Evolutionary conservation across 2,329 filamentous ascomycete genomes (phyloP), one percentile per base, ranked within the genome.

Genomic region (Diplodia mutila): DNA sequence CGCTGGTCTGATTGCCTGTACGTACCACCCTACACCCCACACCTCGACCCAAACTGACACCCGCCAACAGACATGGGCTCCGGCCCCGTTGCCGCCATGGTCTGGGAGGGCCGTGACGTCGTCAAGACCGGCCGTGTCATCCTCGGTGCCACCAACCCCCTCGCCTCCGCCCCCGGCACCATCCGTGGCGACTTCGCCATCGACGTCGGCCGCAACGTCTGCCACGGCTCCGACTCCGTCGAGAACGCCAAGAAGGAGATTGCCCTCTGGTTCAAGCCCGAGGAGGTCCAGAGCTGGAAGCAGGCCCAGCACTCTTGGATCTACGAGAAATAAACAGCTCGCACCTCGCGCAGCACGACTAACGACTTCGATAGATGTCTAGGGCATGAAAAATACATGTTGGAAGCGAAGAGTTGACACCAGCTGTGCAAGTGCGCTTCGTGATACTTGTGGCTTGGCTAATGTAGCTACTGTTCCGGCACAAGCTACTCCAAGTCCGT

Each of bases 231-330:
- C 84, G 95, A 99, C 89, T 90, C 87, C 81, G 94, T 99, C 84
- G 95, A 99, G 90, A 97, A 89, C 86, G 95, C 95, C 85, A 89
- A 98, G 91, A 97, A 98, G 92, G 95, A 99, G 88, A 99, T 99
- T 81, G 91, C 90, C 78, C 90, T 98, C 81, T 99, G 95, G 95
- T 99, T 99, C 91, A 90, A 91, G 84, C 86, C 91, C 75, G 89
- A 89, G 75, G 95, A 98, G 84, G 81, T 97, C 79, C 84, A 93
- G 84, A 86, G 80, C 84, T 98, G 91, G 89, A 94, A 18, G 18
- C 59, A 63, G 59, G 59, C 59, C 46, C 6, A 51, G 42, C 59
- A 63, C 59, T 32, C 46, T 12, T 63, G 59, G 59, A 63, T 63
- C 59, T 63, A 63, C 59, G 59, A 63, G 59, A 63, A 63, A 63